Base-by-base conservation (phyloP, 163 green algal genomes). In the Scenedesmus sp. region DNA sequence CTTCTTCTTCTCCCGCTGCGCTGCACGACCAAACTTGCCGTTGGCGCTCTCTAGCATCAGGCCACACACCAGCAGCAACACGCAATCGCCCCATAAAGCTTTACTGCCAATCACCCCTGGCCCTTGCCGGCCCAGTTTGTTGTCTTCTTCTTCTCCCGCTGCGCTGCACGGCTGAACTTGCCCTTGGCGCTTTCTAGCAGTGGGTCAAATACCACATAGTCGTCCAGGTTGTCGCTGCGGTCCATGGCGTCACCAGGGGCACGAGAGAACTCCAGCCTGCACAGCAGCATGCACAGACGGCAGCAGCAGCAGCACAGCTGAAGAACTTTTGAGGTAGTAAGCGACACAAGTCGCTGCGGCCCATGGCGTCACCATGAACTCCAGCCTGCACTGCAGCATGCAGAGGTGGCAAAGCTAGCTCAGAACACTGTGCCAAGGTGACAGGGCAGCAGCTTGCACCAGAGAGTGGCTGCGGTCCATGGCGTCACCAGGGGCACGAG, bases 161-260 rank as follows among this genome's bases (percentile, higher is more conserved):
- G 94, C 87, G 94, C 88, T 79, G 95, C 92, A 76, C 95, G 95
- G 94, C 96, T 97, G 93, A 98, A 98, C 90, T 98, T 98, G 57
- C 95, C 96, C 87, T 98, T 98, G 12, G 94, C 94, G 60, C 94
- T 94, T 89, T 98, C 97, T 26, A 98, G 94, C 91, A 98, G 93
- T 13, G 97, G 97, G 86, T 98, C 97, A 88, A 94, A 94, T 77
- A 98, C 97, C 62, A 97, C 93, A 74, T 98, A 98, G 89, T 98
- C 95, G 59, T 98, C 96, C 7, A 97, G 86, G 88, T 97, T 95
- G n/a, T 98, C 95, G n/a, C 93, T 94, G 9, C 95, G 86, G 0
- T 91, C 92, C 96, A 98, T 98, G 55, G 92, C 93, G 82, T 97
- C 96, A 67, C 59, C 55, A 9, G 56, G 73, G 23, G 82, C 82